These are phyloP conservation scores for Macrophomina phaseolina DNA, from an alignment of 2,329 filamentous ascomycete genomes.

Conservation along the genomic window DNA sequence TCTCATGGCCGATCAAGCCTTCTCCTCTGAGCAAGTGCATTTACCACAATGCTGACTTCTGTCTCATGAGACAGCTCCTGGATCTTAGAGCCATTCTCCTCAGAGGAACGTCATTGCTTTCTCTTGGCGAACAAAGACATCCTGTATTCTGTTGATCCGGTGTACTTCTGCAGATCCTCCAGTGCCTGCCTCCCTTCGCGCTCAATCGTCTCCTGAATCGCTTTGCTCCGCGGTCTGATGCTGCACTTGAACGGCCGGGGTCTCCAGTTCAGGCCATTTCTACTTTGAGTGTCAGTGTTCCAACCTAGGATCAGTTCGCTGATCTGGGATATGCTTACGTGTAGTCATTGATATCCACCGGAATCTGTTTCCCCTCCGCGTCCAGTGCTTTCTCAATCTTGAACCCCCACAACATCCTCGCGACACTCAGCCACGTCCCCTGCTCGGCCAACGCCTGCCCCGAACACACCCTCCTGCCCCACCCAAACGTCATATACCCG, in stretches of 20 bases:
- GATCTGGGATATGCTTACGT: conserved; percentile 46
- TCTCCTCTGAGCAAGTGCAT: no score
- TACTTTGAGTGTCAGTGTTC: conserved; percentile 34
- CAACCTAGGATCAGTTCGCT: no score
- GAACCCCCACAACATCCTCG: conserved; percentile 64
- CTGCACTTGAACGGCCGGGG: conserved; percentile 62
- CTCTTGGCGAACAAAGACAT: conserved; percentile 47
- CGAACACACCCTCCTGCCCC: conserved; percentile 63
- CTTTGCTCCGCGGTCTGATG: conserved; percentile 57
- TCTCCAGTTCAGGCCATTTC: conserved; percentile 65
- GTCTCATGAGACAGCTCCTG: no score
- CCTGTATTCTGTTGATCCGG: conserved; percentile 63
- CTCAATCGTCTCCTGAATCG: conserved; percentile 58
- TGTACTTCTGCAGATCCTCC: conserved; percentile 57
- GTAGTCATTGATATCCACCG: conserved; percentile 63
- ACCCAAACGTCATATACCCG: conserved; percentile 62
- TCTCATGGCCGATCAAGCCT: no score
- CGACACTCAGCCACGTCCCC: conserved; percentile 64
- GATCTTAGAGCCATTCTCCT: neutral
- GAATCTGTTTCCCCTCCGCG: conserved; percentile 51
- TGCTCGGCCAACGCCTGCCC: conserved; percentile 66
- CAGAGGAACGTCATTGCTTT: conserved; percentile 50
- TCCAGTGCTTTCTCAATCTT: conserved; percentile 53
- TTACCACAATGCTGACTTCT: no score
- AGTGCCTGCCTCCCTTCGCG: conserved; percentile 61